These are phyloP conservation scores for Medicago ruthenica DNA, from an alignment of 306 rosid species.

Conservation along the genomic window DNA sequence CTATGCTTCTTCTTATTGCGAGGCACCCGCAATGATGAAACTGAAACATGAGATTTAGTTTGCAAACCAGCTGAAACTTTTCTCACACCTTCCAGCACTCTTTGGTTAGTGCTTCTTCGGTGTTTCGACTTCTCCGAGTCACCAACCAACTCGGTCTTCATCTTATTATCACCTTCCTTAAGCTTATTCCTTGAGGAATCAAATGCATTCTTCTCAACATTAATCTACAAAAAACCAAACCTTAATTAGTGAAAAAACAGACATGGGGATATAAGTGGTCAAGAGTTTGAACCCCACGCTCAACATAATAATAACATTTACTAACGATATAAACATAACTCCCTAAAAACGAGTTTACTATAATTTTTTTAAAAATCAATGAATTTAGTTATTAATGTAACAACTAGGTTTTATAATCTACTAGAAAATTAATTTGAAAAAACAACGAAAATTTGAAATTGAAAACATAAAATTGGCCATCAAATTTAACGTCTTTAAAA, in stretches of 20 bases:
- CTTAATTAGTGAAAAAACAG: not conserved
- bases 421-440: no score
- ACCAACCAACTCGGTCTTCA: conserved; percentile 10
- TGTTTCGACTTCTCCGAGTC: conserved; percentile 27
- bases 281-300: no score
- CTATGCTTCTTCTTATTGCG: conserved; percentile 55
- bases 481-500: no score
- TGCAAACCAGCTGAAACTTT: conserved; percentile 34
- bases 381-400: no score
- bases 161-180: conserved; percentile 33
- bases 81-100: not conserved
- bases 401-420: no score
- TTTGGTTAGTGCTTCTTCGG: conserved; percentile 31
- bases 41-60: conserved; percentile 47
- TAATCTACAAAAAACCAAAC: conserved; percentile 49
- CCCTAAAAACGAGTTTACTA: no score
- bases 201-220: conserved; percentile 33
- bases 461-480: no score
- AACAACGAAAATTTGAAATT: no score
- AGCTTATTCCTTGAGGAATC: conserved; percentile 36
- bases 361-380: no score
- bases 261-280: no score
- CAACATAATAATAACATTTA: no score
- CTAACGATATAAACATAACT: no score
- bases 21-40: conserved; percentile 62